A percentile compares a stretch with the other conserved stretches of the same genome.
Conservation (phyloP, 306 rosid genomes). For the Lagenaria siceraria region DNA sequence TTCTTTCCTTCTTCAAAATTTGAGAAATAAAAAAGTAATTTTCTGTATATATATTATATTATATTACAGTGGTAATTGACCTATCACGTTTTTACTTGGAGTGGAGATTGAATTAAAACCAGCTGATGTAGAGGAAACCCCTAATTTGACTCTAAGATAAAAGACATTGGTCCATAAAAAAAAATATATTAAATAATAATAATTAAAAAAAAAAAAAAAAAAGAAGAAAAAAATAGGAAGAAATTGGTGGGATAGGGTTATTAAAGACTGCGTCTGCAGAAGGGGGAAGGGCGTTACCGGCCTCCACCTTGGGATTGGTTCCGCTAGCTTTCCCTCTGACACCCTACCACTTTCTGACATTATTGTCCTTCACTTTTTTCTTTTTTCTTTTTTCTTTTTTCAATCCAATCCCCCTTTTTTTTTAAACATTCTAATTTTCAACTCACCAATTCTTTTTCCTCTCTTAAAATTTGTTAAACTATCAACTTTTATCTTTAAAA, state of each 20-base stretch:
- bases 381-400: background rate
- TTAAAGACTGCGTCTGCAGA: background rate
- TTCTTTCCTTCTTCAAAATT: too few relatives aligned
- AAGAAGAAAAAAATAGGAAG: background rate
- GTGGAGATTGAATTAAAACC: too few relatives aligned
- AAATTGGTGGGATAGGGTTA: background rate
- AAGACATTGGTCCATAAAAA: background rate
- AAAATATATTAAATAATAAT: too few relatives aligned
- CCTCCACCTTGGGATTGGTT: background rate
- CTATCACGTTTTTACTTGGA: too few relatives aligned
- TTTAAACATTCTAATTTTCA: background rate
- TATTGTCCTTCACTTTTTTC: background rate
- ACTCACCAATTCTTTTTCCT: background rate
- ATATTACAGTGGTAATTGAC: too few relatives aligned
- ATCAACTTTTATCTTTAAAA: too few relatives aligned
- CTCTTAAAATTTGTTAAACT: too few relatives aligned
- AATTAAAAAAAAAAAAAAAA: background rate
- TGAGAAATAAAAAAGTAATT: too few relatives aligned
- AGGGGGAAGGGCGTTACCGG: background rate
- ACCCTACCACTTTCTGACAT: background rate
- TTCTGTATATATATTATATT: too few relatives aligned
- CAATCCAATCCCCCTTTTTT: background rate
- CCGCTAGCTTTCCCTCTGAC: background rate
- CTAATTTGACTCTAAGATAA: background rate
- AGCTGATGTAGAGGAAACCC: too few relatives aligned